These are phyloP conservation scores for Naganishia vishniacii DNA, from an alignment of 768 basidiomycete genomes.

Conservation along the genomic window DNA sequence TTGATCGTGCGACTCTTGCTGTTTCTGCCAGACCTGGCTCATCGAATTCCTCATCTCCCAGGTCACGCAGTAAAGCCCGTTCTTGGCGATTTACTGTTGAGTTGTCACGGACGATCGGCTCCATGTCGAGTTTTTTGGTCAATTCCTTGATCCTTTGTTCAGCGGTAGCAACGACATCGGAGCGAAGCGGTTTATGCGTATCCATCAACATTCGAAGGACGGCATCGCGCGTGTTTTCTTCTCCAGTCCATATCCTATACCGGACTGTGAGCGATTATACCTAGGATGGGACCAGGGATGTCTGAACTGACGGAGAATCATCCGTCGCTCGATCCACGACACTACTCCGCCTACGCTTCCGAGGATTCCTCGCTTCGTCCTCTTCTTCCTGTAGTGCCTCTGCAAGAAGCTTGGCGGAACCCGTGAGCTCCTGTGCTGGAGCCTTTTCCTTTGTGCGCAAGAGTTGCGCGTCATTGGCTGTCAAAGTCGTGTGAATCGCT, in stretches of 20 bases:
- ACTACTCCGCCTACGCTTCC: background rate
- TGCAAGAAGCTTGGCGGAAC: constrained; percentile 59
- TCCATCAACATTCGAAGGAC: constrained; percentile 80
- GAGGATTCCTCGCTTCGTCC: constrained; percentile 16
- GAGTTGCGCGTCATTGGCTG: background rate
- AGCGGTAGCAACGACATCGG: constrained; percentile 52
- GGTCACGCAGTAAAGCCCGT: background rate
- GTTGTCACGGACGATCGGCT: constrained; percentile 40
- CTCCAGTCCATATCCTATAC: constrained; percentile 62
- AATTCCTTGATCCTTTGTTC: constrained; percentile 38
- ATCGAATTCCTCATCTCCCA: background rate
- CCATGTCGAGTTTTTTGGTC: constrained; percentile 50
- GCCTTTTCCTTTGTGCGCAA: background rate
- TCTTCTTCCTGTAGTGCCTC: constrained; percentile 55
- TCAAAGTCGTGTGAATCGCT: background rate
- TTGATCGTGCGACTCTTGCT: background rate
- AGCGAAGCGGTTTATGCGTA: constrained; percentile 74
- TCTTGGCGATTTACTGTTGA: constrained; percentile 47
- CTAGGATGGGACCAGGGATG: background rate
- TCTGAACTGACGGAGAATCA: constrained; percentile 17
- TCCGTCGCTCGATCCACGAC: background rate
- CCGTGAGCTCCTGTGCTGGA: constrained; percentile 11
- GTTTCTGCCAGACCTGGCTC: background rate
- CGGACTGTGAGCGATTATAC: background rate
- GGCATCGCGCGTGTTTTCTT: constrained; percentile 64